A percentile compares a stretch with the other conserved stretches of the same genome.
phyloP scores from a whole-genome alignment of 495 filamentous ascomycete genomes.

The Lepidopterella palustris region DNA sequence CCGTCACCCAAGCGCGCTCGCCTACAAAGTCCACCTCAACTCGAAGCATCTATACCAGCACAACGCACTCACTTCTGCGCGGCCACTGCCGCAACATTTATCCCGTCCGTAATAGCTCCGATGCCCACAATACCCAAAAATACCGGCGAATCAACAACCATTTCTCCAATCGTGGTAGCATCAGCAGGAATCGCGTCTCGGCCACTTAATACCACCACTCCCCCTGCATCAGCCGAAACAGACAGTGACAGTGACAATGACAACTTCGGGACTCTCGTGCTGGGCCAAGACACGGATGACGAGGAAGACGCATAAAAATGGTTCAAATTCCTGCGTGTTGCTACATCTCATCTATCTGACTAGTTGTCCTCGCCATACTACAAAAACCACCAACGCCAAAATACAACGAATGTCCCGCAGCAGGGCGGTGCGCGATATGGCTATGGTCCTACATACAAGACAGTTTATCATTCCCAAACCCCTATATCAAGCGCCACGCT shows the following conservation, averaged over 20 bases:
- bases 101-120: too few species aligned
- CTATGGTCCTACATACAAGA: too few species aligned
- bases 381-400: background rate
- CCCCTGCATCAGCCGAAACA: background rate
- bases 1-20: constrained; percentile 6
- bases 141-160: too few species aligned
- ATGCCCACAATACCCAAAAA: too few species aligned
- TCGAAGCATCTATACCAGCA: background rate
- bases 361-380: background rate
- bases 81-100: too few species aligned
- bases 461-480: too few species aligned
- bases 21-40: background rate
- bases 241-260: constrained; percentile 13
- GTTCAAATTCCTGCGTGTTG: background rate
- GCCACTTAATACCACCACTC: background rate
- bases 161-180: too few species aligned
- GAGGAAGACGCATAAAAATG: background rate
- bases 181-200: too few species aligned
- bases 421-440: too few species aligned
- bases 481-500: too few species aligned
- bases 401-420: too few species aligned
- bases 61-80: too few species aligned
- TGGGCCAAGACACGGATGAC: constrained; percentile 25
- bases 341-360: background rate
- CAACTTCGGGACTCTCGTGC: constrained; percentile 22